These are phyloP conservation scores for Geopyxis carbonaria DNA, from an alignment of 495 filamentous ascomycete species.

Conservation along the genomic window DNA sequence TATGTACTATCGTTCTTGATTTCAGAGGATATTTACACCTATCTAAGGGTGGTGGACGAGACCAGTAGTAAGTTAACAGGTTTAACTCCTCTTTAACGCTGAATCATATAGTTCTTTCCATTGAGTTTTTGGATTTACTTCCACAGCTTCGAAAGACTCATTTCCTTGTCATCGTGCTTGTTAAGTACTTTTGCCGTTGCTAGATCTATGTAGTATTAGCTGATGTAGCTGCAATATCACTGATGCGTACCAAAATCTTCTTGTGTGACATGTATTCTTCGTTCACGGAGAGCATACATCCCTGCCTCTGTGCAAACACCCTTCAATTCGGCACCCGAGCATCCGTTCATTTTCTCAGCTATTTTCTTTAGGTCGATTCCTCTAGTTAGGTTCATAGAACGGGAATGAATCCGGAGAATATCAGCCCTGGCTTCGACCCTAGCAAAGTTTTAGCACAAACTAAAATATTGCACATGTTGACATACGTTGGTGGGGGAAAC, in stretches of 20 bases:
- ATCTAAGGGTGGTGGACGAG: too few species aligned
- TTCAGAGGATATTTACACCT: too few species aligned
- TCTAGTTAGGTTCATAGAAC: slow-evolving; percentile 94
- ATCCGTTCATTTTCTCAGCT: slow-evolving; percentile 99
- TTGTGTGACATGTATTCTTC: slow-evolving; percentile 93
- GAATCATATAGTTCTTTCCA: too few species aligned
- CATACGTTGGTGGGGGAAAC: slow-evolving; percentile 83
- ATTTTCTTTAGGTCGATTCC: slow-evolving; percentile 98
- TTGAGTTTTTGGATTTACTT: slow-evolving; percentile 41
- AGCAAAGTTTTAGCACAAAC: slow-evolving; percentile 8
- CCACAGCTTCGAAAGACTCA: slow-evolving; percentile 75
- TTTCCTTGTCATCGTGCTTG: slow-evolving; percentile 98
- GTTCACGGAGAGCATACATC: slow-evolving; percentile 91
- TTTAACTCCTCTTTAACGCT: too few species aligned
- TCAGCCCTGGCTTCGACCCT: slow-evolving; percentile 89
- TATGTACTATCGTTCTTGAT: too few species aligned
- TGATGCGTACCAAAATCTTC: slow-evolving; percentile 65
- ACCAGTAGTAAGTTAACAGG: too few species aligned
- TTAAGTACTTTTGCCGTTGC: slow-evolving; percentile 98
- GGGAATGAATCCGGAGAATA: slow-evolving; percentile 89
- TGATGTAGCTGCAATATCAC: too few species aligned
- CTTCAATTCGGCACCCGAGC: slow-evolving; percentile 80
- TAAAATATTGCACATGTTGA: background rate
- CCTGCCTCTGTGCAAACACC: slow-evolving; percentile 98
- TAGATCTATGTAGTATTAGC: slow-evolving; percentile 36